Base-by-base conservation (phyloP, 106 monocot genomes). In the Agapanthus africanus region DNA sequence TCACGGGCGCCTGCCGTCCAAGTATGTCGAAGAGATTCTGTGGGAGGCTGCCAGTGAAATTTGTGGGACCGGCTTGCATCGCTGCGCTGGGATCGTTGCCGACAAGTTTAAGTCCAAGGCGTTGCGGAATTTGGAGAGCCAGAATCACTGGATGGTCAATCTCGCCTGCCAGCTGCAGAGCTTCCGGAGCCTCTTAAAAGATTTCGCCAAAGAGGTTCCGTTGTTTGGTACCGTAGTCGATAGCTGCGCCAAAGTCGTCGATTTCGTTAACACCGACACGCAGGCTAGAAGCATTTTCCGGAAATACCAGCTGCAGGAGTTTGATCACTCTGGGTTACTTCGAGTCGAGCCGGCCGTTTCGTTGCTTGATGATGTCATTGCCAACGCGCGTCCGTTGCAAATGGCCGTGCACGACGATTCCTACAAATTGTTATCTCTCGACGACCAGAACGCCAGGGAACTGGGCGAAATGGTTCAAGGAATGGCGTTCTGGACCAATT, bases 1-100 rank as follows among this genome's bases (percentile, higher is more conserved):
- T 10, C 61, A 63, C 39, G 71, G 59, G 22, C 73, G 54, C 21
- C 52, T 76, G 23, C 82, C 88, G 41, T 77, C 83, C 47, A 70
- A 85, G 41, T 89, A 89, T 47, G 89, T 79, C 11, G 79, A 86
- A 68, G 83, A 79, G 26, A 33, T 90, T 2, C 81, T 90, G 5
- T 79, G 76, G 86, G 79, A 84, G 15, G 62, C 86, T 7, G 68
- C 73, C 15, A 67, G 62, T 0, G 75, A 69, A 47, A 36, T 72
- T 26, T 78, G 71, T 37, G 65, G 73, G 9, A 69, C 49, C 25
- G 42, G 51, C 5, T 19, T 47, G 7, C 63, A 69, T 11, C 79
- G 76, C 6, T 83, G 83, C 56, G 73, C 59, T 9, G 83, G 83
- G 6, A 76, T 83, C 22, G 69, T 75, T 10, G 54, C 75, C 33